Conservation (phyloP, 2,329 filamentous ascomycete genomes). For the Trichoderma pleuroti region DNA sequence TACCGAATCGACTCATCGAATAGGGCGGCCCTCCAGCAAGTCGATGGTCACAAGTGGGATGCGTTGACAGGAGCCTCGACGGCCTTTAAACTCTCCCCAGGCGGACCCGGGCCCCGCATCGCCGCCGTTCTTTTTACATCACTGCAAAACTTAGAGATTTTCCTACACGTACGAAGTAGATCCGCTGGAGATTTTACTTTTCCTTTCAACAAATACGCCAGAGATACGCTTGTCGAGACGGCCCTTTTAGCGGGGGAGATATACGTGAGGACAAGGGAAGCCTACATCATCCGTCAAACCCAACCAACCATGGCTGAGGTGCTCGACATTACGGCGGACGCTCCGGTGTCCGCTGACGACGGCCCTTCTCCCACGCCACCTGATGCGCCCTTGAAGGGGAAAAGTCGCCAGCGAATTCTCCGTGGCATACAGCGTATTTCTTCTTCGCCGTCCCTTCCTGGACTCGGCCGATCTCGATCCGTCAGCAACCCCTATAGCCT, state of each 20-base stretch:
- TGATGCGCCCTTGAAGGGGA: conserved; percentile 50
- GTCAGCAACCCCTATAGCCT: conserved; percentile 64
- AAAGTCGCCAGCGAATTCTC: conserved; percentile 66
- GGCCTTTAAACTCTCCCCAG: conserved; percentile 8
- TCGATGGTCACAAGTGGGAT: neutral
- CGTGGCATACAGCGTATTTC: conserved; percentile 76
- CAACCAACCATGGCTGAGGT: conserved; percentile 11
- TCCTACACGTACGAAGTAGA: neutral
- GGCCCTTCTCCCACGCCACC: conserved; percentile 23
- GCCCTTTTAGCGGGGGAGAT: neutral
- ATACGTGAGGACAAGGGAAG: neutral
- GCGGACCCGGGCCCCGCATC: neutral
- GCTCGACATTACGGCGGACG: neutral
- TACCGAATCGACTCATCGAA: neutral
- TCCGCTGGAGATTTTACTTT: neutral
- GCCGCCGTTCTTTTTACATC: neutral
- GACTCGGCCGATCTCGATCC: conserved; percentile 61
- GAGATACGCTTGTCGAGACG: neutral
- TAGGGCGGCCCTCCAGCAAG: neutral
- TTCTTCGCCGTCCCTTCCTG: conserved; percentile 70
- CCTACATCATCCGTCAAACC: neutral
- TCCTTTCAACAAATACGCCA: neutral
- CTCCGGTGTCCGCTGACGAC: conserved; percentile 27
- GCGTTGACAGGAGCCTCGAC: neutral
- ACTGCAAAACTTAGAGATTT: neutral